Evolutionary conservation across 2,329 filamentous ascomycete species (phyloP).

Genomic region (Aspergillus piperis): DNA sequence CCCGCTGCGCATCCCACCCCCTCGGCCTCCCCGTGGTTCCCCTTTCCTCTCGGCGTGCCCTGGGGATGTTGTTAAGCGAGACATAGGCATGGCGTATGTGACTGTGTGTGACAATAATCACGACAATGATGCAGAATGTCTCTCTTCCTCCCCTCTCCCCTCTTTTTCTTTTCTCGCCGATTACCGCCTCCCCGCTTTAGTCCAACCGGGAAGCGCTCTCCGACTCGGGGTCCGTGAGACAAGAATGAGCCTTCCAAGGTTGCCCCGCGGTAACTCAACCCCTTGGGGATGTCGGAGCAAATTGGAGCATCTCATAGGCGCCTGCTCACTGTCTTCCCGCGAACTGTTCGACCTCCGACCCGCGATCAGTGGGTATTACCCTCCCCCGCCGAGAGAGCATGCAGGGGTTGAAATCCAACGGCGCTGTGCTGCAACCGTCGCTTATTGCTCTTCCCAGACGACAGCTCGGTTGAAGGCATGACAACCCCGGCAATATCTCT

Average conservation of each 20-base stretch:
- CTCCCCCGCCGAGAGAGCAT: slow-evolving; percentile 9
- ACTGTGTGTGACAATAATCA: background rate
- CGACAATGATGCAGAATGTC: background rate
- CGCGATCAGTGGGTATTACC: slow-evolving; percentile 10
- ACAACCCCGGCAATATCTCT: background rate
- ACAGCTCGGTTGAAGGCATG: background rate
- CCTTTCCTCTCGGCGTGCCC: background rate
- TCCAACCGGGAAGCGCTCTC: slow-evolving; percentile 9
- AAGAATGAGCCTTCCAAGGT: slow-evolving; percentile 3
- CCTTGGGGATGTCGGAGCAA: slow-evolving; percentile 13
- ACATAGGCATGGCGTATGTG: background rate
- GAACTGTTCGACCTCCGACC: slow-evolving; percentile 15
- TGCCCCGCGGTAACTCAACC: slow-evolving; percentile 13
- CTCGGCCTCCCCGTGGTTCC: background rate
- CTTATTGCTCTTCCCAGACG: background rate
- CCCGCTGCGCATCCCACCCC: background rate
- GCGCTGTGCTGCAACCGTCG: background rate
- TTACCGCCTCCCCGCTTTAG: slow-evolving; percentile 9
- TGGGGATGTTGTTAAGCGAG: background rate
- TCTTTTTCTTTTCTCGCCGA: background rate
- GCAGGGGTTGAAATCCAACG: slow-evolving; percentile 9
- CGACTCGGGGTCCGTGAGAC: slow-evolving; percentile 18
- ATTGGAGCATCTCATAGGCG: slow-evolving; percentile 18
- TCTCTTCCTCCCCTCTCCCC: background rate
- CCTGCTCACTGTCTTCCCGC: slow-evolving; percentile 9